phyloP scores from a whole-genome alignment of 176 grass and related monocot genomes.

The Ensete ventricosum region DNA sequence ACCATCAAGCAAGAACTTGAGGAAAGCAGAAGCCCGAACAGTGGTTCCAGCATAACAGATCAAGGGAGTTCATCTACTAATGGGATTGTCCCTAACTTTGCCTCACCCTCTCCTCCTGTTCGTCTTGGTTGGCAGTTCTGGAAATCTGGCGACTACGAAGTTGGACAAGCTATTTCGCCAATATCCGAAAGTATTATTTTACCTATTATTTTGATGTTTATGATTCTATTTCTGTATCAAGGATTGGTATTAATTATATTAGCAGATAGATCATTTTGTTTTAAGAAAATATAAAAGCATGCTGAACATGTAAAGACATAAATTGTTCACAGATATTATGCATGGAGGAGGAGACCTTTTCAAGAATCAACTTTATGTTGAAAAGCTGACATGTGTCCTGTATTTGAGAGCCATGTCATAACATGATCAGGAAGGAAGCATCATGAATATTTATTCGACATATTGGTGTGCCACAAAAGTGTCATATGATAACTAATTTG shows the following conservation, averaged over 20 bases:
- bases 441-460: too few relatives aligned
- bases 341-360: too few relatives aligned
- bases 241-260: background rate
- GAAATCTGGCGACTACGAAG: conserved; percentile 93
- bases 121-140: conserved; percentile 77
- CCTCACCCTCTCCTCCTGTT: conserved; percentile 16
- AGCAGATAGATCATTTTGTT: too few relatives aligned
- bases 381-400: too few relatives aligned
- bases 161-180: conserved; percentile 39
- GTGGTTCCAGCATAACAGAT: conserved; percentile 10
- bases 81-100: background rate
- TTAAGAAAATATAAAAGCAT: too few relatives aligned
- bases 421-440: too few relatives aligned
- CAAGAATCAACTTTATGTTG: too few relatives aligned
- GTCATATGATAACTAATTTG: too few relatives aligned
- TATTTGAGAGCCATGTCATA: too few relatives aligned
- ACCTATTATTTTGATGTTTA: conserved; percentile 17
- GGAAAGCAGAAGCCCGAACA: conserved; percentile 21
- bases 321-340: too few relatives aligned
- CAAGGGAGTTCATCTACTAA: conserved; percentile 15
- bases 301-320: too few relatives aligned
- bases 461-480: too few relatives aligned
- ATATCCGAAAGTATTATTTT: conserved; percentile 37
- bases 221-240: background rate
- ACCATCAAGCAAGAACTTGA: conserved; percentile 14